Evolutionary conservation across 139 green algal species (phyloP).

Genomic region (Chlorella vulgaris): DNA sequence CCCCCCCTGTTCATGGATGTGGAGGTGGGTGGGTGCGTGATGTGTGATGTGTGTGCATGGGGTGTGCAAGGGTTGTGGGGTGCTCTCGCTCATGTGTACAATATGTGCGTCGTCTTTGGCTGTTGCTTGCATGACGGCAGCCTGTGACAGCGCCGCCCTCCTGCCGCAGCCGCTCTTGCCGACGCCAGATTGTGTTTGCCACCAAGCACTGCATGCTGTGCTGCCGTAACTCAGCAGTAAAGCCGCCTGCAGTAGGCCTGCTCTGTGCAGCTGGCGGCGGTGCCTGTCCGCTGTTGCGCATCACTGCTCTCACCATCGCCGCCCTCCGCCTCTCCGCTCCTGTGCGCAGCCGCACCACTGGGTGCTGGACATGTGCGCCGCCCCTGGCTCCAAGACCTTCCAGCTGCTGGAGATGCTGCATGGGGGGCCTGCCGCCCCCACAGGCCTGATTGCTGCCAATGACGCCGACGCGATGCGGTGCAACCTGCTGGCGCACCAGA

Average conservation of each 20-base stretch:
- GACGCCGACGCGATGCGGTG: conserved; percentile 95
- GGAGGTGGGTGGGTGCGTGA: background rate
- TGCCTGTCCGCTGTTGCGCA: background rate
- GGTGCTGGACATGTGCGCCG: conserved; percentile 98
- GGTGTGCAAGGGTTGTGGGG: background rate
- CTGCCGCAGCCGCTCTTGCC: no score
- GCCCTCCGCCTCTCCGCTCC: background rate
- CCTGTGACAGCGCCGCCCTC: no score
- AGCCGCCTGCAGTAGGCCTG: no score
- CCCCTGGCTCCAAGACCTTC: conserved; percentile 97
- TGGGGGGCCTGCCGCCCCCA: conserved; percentile 27
- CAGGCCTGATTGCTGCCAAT: conserved; percentile 95
- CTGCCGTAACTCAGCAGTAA: no score
- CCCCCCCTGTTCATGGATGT: conserved; percentile 97
- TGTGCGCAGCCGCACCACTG: conserved; percentile 88
- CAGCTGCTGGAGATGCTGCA: conserved; percentile 96
- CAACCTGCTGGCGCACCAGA: conserved; percentile 98
- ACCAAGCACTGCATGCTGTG: no score
- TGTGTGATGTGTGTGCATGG: background rate
- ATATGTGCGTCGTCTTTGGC: no score
- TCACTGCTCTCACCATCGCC: background rate
- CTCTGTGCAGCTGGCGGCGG: background rate
- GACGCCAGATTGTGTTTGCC: no score
- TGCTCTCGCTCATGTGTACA: background rate
- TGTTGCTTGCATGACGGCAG: no score